Conservation (phyloP, 2,329 filamentous ascomycete genomes). For the Fusarium sp. region DNA sequence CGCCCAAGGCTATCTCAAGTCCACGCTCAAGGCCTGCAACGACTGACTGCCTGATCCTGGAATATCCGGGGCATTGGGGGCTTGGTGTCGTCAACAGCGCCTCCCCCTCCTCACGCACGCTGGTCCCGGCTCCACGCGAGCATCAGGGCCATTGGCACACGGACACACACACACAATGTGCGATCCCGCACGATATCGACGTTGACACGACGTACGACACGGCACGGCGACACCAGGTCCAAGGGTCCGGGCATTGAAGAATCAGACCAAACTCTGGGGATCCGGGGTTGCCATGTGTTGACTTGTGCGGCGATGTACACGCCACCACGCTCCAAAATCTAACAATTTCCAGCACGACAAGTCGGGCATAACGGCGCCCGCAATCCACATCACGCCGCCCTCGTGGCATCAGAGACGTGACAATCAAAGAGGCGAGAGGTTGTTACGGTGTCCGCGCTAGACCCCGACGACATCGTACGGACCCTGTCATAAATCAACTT, state of each 20-base stretch:
- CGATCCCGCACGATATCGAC: conserved; percentile 2
- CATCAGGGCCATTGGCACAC: conserved; percentile 10
- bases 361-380: not conserved
- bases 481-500: conserved; percentile 16
- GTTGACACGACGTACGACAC: conserved; percentile 7
- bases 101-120: conserved; percentile 24
- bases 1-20: not conserved
- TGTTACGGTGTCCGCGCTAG: conserved; percentile 7
- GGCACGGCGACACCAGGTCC: not conserved
- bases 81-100: conserved; percentile 10
- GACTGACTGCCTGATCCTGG: conserved; percentile 8
- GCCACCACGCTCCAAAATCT: not conserved
- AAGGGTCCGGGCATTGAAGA: conserved; percentile 2
- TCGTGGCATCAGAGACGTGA: conserved; percentile 24
- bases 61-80: conserved; percentile 17
- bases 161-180: not conserved
- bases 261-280: conserved; percentile 15
- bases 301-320: not conserved
- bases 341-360: not conserved
- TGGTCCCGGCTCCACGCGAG: conserved; percentile 34
- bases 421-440: conserved; percentile 17
- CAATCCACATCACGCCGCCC: conserved; percentile 16
- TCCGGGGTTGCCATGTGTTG: conserved; percentile 9
- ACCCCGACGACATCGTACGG: conserved; percentile 9
- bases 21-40: not conserved